Base-by-base conservation (phyloP, 257 asterid genomes). In the Handroanthus guayacan region DNA sequence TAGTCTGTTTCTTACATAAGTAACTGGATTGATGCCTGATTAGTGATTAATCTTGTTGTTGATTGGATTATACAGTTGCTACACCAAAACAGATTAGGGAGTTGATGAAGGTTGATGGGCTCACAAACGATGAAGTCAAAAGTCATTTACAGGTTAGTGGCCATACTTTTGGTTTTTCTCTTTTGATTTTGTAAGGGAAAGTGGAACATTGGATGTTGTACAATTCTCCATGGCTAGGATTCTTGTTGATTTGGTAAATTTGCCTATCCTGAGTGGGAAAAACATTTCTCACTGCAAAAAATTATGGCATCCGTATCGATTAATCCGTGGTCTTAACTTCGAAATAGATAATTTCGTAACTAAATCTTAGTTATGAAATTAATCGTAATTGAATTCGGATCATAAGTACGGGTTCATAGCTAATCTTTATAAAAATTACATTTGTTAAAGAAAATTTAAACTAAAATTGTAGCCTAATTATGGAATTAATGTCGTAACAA, bases 41-140 rank as follows among this genome's bases (percentile, higher is more conserved):
- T 73, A 10, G 54, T 45, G 47, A 41, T 67, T 73, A 10, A 61
- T 38, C 0, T 65, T 68, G 12, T 18, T 50, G 0, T 56, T 44
- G 20, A 9, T 74, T 61, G 66, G 61, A 67, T 62, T 74, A 3
- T 54, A 79, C 81, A 87, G 94, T 71, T 43, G 94, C 92, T 44
- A 89, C 94, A 10, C 94, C 94, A 2, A 89, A 89, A 70, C 92
- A 89, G 81, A 89, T 89, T 72, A 82, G 92, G 83, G 95, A 87
- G 67, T 62, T 89, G 67, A 89, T 89, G 95, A 84, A 87, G 84
- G 90, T 89, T 57, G 92, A 89, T 87, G 95, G 95, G 36, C 90
- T 89, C 43, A 87, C 95, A 44, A 89, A 89, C 75, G 95, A 89
- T 60, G 95, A 89, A 72, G 95, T 89, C 67, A 89, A 89, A 70